These are phyloP conservation scores for Phtheirospermum japonicum DNA, from an alignment of 257 asterid genomes.

Conservation along the genomic window DNA sequence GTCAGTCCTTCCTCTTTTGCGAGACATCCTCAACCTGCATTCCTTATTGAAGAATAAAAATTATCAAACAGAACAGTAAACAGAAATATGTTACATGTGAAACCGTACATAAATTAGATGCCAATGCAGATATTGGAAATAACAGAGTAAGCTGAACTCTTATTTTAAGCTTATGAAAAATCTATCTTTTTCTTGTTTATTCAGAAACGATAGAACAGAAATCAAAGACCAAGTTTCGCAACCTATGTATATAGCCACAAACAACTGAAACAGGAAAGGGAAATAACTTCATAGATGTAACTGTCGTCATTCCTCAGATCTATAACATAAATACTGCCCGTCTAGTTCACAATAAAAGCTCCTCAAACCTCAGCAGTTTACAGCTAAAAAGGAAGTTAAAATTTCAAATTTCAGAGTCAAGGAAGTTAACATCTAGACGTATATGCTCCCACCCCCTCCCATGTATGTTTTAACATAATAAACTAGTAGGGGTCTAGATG, in stretches of 20 bases:
- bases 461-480: no score
- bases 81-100: conserved; percentile 1
- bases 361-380: conserved; percentile 2
- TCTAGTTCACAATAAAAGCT: not conserved
- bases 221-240: conserved; percentile 4
- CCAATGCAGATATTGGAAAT: not conserved
- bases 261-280: not conserved
- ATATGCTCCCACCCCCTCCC: no score
- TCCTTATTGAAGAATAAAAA: conserved; percentile 12
- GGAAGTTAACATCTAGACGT: no score
- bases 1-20: conserved; percentile 36
- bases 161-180: conserved; percentile 1
- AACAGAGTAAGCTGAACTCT: conserved; percentile 1
- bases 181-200: not conserved
- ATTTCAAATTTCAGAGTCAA: not conserved
- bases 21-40: conserved; percentile 52
- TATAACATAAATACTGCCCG: not conserved
- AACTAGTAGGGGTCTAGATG: no score
- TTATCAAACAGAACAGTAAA: conserved; percentile 2
- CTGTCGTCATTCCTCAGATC: not conserved
- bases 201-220: conserved; percentile 3
- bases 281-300: not conserved
- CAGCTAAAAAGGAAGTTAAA: not conserved
- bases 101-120: not conserved
- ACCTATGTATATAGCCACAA: not conserved